Percentiles rank a stretch among this genome's conserved stretches.
These are phyloP conservation scores for Acanthamoeba culbertsoni DNA, from an alignment of 208 protist genomes.

Conservation along the genomic window DNA sequence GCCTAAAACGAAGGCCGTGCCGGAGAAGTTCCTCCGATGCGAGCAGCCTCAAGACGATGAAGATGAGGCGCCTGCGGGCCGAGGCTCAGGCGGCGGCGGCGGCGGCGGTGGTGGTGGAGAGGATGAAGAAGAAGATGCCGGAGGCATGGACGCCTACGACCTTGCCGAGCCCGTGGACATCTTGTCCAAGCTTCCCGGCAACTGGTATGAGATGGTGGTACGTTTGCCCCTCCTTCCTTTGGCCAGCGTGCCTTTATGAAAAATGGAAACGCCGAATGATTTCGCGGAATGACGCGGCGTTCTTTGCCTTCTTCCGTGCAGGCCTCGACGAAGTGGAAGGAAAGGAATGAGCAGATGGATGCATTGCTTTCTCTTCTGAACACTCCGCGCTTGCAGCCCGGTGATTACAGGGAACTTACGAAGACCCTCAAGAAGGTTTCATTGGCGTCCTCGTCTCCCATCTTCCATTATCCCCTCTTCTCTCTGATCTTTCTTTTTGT, in stretches of 20 bases:
- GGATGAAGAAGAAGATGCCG: constrained; percentile 26
- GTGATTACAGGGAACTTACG: constrained; percentile 63
- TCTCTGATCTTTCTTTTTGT: neutral
- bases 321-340: constrained; percentile 65
- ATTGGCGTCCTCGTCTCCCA: neutral
- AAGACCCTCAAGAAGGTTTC: constrained; percentile 59
- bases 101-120: constrained; percentile 17
- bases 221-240: too few relatives aligned
- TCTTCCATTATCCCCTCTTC: neutral
- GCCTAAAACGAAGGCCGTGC: constrained; percentile 22
- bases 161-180: constrained; percentile 65
- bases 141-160: constrained; percentile 57
- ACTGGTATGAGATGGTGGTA: constrained; percentile 60
- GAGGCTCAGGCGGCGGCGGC: neutral
- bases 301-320: neutral
- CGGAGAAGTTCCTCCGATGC: constrained; percentile 24
- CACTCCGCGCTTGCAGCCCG: constrained; percentile 35
- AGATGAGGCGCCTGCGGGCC: neutral
- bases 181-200: constrained; percentile 17
- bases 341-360: constrained; percentile 69
- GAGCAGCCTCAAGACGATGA: constrained; percentile 49
- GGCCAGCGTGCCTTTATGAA: too few relatives aligned
- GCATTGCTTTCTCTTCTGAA: neutral
- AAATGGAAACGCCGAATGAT: too few relatives aligned
- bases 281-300: neutral